Evolutionary conservation across 2,329 filamentous ascomycete species (phyloP).

Genomic region (Aspergillus fischeri): DNA sequence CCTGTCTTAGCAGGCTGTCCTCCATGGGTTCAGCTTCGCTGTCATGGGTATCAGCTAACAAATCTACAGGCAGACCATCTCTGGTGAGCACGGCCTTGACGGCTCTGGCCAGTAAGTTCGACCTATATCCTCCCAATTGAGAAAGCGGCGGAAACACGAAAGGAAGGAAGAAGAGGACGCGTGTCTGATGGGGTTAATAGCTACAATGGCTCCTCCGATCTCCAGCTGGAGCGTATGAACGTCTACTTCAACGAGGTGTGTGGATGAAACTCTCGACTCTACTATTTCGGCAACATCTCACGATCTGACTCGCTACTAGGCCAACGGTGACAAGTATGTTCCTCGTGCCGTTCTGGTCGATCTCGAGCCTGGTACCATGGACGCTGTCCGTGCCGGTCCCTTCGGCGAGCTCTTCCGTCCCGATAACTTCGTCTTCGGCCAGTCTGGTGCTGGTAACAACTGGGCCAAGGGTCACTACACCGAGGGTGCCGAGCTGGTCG

Average conservation of each 20-base stretch:
- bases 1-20: background rate
- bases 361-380: constrained; percentile 99
- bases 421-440: constrained; percentile 99
- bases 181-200: constrained; percentile 41
- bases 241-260: constrained; percentile 94
- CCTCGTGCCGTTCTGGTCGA: constrained; percentile 99
- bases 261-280: background rate
- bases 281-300: background rate
- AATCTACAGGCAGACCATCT: constrained; percentile 65
- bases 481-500: constrained; percentile 97
- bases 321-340: constrained; percentile 95
- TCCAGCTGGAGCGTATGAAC: constrained; percentile 99
- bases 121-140: background rate
- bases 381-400: constrained; percentile 94
- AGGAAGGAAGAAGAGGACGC: background rate
- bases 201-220: constrained; percentile 97
- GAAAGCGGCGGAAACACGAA: background rate
- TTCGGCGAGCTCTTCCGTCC: constrained; percentile 99
- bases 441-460: constrained; percentile 99
- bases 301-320: constrained; percentile 35
- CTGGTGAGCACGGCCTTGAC: constrained; percentile 90
- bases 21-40: background rate
- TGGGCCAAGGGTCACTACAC: constrained; percentile 99
- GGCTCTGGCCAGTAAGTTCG: constrained; percentile 81
- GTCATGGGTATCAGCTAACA: constrained; percentile 34